Evolutionary conservation across 106 monocot genomes (phyloP), one percentile per base, ranked within the genome.

Genomic region (Acorus calamus): DNA sequence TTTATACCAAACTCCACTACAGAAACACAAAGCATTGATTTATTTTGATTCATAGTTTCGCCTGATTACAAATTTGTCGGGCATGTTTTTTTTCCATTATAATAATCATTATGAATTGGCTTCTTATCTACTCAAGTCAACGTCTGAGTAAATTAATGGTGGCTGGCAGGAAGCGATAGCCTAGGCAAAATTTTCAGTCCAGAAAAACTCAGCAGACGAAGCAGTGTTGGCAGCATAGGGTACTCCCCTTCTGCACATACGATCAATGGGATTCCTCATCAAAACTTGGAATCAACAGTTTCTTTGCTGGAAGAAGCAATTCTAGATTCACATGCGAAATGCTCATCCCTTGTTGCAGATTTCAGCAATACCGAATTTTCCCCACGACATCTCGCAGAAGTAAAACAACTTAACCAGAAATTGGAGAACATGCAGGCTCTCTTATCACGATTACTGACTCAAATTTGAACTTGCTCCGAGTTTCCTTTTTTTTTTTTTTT

Each of bases 351-450:
- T 28, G 53, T 91, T 46, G 83, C 87, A 7, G 82, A 85, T 46
- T 56, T 81, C 49, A 73, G 69, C 55, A 70, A 70, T 45, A 69
- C 68, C 5, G 76, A 83, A 9, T 55, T 46, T 55, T 69, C 80
- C 13, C 71, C 50, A 9, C 68, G 65, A 13, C 69, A 59, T 56
- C 77, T 68, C 47, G 51, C 66, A 10, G 87, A 91, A 10, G 66
- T 87, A n/a, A 76, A 75, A 58, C 80, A 84, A 51, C 69, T 96
- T 51, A 73, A 66, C 52, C 69, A 87, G 64, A 91, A 91, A 67
- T 78, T 96, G 4, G 96, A 91, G 64, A 82, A 46, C 65, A 85
- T 96, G 79, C 96, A 96, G 62, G 59, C 52, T 46, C 53, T 96
- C 51, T 65, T 91, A 72, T 75, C 67, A 41, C 87, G 70, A 78